Conservation (phyloP, 1,284 basidiomycete species). For the Microbotryomycetes sp. region DNA sequence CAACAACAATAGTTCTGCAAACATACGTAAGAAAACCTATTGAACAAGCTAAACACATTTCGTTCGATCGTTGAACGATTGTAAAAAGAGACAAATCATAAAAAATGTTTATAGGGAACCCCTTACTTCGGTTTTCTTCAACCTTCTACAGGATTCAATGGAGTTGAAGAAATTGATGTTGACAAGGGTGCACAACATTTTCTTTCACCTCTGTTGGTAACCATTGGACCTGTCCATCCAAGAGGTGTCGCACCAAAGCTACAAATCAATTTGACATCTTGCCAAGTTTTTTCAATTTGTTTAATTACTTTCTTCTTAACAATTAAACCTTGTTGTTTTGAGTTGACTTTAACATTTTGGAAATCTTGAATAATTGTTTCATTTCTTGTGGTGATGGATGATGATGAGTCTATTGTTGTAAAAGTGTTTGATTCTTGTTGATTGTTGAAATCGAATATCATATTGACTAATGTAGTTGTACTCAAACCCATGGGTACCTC, state of each 20-base stretch:
- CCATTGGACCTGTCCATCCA: neutral
- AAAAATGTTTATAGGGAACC: no score
- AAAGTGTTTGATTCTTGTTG: no score
- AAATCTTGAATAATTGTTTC: neutral
- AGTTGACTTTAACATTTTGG: neutral
- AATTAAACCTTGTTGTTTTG: neutral
- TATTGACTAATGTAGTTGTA: neutral
- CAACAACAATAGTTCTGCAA: no score
- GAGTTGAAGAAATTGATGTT: no score
- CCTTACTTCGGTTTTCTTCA: no score
- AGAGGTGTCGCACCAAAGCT: neutral
- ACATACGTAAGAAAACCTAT: no score
- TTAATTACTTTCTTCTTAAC: neutral
- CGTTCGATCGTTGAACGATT: no score
- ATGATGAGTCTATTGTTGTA: no score
- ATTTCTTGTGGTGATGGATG: neutral
- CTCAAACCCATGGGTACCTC: neutral
- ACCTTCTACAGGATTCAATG: no score
- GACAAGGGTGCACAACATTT: neutral
- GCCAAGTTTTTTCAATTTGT: neutral
- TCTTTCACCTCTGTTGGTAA: neutral
- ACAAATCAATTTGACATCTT: neutral
- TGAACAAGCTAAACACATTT: no score
- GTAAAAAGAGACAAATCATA: no score
- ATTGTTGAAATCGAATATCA: neutral